Evolutionary conservation across 2,329 filamentous ascomycete genomes (phyloP).

Genomic region (Sporothrix variecibatus): DNA sequence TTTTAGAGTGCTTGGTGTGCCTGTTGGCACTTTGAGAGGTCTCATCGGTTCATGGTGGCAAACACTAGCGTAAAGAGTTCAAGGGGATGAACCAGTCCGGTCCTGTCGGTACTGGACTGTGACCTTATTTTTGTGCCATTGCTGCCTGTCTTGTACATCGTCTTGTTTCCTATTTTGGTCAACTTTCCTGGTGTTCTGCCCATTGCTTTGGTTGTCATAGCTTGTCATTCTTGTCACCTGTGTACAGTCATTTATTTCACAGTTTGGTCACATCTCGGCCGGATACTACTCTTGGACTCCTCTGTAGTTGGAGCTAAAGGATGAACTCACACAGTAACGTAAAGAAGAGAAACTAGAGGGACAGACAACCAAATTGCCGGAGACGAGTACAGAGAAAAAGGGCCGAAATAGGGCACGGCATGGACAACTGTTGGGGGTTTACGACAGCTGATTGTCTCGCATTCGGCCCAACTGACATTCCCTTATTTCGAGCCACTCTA

Average conservation of each 20-base stretch:
- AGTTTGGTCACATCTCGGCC: not conserved
- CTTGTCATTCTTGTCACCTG: not conserved
- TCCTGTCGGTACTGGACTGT: not conserved
- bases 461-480: not conserved
- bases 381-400: not conserved
- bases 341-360: not conserved
- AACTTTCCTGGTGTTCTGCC: not conserved
- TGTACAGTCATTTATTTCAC: not conserved
- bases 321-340: not conserved
- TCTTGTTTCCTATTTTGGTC: constrained; percentile 9
- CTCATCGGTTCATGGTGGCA: constrained; percentile 23
- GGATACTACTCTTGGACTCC: not conserved
- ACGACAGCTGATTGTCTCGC: not conserved
- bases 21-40: constrained; percentile 7
- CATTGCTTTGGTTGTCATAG: not conserved
- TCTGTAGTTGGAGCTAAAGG: not conserved
- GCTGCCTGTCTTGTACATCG: not conserved
- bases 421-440: not conserved
- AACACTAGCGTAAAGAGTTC: not conserved
- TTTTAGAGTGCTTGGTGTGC: not conserved
- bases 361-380: not conserved
- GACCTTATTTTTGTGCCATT: not conserved
- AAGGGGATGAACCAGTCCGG: not conserved
- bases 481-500: not conserved
- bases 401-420: not conserved